These are phyloP conservation scores for Aspergillus panamensis DNA, from an alignment of 495 filamentous ascomycete species.

Conservation along the genomic window DNA sequence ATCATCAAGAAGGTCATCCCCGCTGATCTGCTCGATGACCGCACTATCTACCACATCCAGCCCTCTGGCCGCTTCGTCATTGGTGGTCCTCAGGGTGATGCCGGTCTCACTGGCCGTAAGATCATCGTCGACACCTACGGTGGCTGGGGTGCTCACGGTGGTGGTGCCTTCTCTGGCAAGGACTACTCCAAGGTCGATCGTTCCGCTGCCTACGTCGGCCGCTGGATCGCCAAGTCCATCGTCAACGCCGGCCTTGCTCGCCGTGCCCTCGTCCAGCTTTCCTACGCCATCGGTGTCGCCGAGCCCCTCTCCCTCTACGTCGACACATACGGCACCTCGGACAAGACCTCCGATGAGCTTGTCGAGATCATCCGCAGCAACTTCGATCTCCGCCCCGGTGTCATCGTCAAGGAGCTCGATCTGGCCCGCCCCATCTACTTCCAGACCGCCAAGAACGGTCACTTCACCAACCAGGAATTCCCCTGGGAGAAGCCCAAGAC, in stretches of 20 bases:
- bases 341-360: conserved; percentile 81
- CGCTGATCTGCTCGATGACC: conserved; percentile 83
- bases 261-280: conserved; percentile 92
- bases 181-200: conserved; percentile 99
- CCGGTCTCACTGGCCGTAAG: conserved; percentile 97
- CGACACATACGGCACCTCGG: conserved; percentile 61
- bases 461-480: conserved; percentile 99
- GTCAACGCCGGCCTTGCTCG: conserved; percentile 83
- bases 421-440: conserved; percentile 94
- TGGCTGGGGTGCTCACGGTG: conserved; percentile 99
- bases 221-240: conserved; percentile 98
- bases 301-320: conserved; percentile 89
- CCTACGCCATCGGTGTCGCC: conserved; percentile 97
- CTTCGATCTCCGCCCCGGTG: conserved; percentile 96
- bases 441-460: conserved; percentile 98
- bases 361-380: conserved; percentile 90
- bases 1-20: conserved; percentile 94
- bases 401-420: conserved; percentile 97
- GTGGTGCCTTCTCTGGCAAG: conserved; percentile 99
- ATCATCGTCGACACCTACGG: conserved; percentile 99
- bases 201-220: conserved; percentile 92
- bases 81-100: conserved; percentile 97
- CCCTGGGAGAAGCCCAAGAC: conserved; percentile 97
- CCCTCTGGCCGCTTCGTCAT: conserved; percentile 98
- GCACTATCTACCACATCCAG: conserved; percentile 96